Percentiles rank a stretch among this genome's conserved stretches.
Evolutionary conservation across 495 filamentous ascomycete species (phyloP).

Genomic region (Aspergillus homomorphus): DNA sequence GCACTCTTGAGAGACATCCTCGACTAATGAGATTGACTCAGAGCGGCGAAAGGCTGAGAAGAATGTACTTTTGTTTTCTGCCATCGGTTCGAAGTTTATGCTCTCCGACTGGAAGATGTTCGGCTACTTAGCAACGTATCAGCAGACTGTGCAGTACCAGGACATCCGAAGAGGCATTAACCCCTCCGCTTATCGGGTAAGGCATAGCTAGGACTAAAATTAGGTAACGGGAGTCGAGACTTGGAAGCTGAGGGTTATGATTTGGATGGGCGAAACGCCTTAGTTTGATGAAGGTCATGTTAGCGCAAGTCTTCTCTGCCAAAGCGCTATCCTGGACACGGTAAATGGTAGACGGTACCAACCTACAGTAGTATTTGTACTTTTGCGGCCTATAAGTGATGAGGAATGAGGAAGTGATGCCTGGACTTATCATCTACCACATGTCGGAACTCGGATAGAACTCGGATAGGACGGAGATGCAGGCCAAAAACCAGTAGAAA

Average conservation of each 20-base stretch:
- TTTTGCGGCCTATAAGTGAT: not conserved
- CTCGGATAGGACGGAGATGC: no score
- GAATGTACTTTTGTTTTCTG: slow-evolving; percentile 1
- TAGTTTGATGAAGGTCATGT: not conserved
- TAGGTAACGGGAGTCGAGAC: not conserved
- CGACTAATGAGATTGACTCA: not conserved
- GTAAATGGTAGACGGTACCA: not conserved
- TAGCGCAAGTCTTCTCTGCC: not conserved
- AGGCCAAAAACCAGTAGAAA: not conserved
- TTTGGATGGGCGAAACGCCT: not conserved
- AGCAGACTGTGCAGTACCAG: not conserved
- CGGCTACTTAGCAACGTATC: not conserved
- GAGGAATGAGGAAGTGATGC: not conserved
- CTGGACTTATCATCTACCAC: not conserved
- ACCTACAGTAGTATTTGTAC: no score
- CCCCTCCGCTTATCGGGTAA: no score
- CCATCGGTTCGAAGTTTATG: no score
- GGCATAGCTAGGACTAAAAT: not conserved
- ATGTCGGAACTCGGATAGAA: not conserved
- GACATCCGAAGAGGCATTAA: no score
- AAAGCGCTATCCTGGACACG: not conserved
- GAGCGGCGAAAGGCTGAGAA: not conserved
- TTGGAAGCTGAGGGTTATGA: not conserved
- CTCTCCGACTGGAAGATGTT: not conserved
- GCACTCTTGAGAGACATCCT: no score